A percentile compares a stretch with the other conserved stretches of the same genome.
Evolutionary conservation across 1,284 basidiomycete species (phyloP).

Genomic region (Papiliotrema terrestris): DNA sequence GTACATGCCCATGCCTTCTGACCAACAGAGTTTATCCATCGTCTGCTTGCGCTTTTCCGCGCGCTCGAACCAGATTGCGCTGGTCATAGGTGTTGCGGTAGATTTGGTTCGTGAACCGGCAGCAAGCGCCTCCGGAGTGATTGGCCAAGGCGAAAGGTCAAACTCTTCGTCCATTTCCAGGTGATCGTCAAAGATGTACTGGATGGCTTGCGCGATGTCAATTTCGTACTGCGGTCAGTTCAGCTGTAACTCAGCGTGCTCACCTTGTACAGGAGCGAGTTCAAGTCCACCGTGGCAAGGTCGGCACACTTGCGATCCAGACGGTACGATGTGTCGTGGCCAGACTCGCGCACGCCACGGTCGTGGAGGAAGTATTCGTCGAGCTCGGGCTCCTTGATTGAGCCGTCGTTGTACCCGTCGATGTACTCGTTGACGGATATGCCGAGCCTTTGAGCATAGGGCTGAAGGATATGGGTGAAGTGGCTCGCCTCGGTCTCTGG

Average conservation of each 20-base stretch:
- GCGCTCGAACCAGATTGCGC: slow-evolving; percentile 85
- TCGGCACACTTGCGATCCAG: slow-evolving; percentile 92
- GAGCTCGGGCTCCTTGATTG: slow-evolving; percentile 78
- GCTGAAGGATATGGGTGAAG: slow-evolving; percentile 95
- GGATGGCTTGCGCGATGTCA: slow-evolving; percentile 88
- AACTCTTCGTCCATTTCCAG: slow-evolving; percentile 91
- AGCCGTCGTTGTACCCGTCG: slow-evolving; percentile 86
- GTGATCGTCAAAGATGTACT: slow-evolving; percentile 88
- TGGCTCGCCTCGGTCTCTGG: slow-evolving; percentile 98
- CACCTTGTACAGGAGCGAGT: slow-evolving; percentile 71
- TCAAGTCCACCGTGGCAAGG: slow-evolving; percentile 92
- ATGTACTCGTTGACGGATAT: slow-evolving; percentile 97
- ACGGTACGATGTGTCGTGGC: slow-evolving; percentile 96
- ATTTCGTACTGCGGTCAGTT: slow-evolving; percentile 63
- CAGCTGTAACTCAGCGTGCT: slow-evolving; percentile 1
- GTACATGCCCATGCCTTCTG: slow-evolving; percentile 89
- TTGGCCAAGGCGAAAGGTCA: slow-evolving; percentile 83
- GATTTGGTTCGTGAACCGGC: slow-evolving; percentile 60
- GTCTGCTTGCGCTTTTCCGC: slow-evolving; percentile 74
- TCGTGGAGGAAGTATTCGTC: slow-evolving; percentile 99
- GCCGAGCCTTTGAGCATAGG: slow-evolving; percentile 87
- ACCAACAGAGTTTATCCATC: slow-evolving; percentile 96
- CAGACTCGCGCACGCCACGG: slow-evolving; percentile 87
- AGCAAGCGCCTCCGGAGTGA: slow-evolving; percentile 71
- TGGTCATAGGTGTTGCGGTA: slow-evolving; percentile 61